Percentiles rank a stretch among this genome's conserved stretches.
phyloP scores from a whole-genome alignment of 1,284 basidiomycete genomes.

The Mycocalia duriaeana region DNA sequence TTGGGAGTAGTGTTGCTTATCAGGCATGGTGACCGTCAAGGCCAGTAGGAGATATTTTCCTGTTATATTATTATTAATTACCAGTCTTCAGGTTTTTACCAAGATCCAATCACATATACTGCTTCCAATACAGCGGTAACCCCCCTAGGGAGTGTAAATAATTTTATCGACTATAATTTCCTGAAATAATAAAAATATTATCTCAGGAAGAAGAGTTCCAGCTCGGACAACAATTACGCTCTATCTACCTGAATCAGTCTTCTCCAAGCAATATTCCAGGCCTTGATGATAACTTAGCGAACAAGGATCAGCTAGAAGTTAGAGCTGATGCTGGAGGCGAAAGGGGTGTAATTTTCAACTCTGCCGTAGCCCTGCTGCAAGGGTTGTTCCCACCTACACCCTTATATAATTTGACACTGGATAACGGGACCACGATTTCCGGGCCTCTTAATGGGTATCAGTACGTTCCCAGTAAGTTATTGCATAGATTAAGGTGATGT shows the following conservation, averaged over 20 bases:
- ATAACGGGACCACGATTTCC: slow-evolving; percentile 66
- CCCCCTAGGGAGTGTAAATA: slow-evolving; percentile 65
- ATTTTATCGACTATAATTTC: background rate
- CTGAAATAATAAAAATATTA: background rate
- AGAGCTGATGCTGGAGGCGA: slow-evolving; percentile 77
- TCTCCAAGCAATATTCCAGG: slow-evolving; percentile 57
- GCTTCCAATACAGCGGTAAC: slow-evolving; percentile 67
- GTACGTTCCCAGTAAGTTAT: slow-evolving; percentile 56
- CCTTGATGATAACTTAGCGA: slow-evolving; percentile 49
- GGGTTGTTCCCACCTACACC: slow-evolving; percentile 60
- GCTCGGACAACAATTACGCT: slow-evolving; percentile 59
- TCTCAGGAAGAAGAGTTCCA: slow-evolving; percentile 58
- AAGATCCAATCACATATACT: slow-evolving; percentile 61
- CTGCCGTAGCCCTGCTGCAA: slow-evolving; percentile 66
- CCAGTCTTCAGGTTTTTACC: slow-evolving; percentile 47
- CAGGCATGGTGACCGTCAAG: slow-evolving; percentile 24
- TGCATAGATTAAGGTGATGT: too few species aligned
- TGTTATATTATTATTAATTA: background rate
- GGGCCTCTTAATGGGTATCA: slow-evolving; percentile 73
- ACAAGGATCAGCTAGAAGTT: slow-evolving; percentile 48
- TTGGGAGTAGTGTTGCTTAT: slow-evolving; percentile 14
- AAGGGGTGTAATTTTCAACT: slow-evolving; percentile 65
- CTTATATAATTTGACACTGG: slow-evolving; percentile 53
- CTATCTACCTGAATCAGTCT: slow-evolving; percentile 55
- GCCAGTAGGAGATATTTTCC: slow-evolving; percentile 8